Evolutionary conservation across 352 stramenopile genomes (phyloP).

Genomic region (Hyaloperonospora brassicae): DNA sequence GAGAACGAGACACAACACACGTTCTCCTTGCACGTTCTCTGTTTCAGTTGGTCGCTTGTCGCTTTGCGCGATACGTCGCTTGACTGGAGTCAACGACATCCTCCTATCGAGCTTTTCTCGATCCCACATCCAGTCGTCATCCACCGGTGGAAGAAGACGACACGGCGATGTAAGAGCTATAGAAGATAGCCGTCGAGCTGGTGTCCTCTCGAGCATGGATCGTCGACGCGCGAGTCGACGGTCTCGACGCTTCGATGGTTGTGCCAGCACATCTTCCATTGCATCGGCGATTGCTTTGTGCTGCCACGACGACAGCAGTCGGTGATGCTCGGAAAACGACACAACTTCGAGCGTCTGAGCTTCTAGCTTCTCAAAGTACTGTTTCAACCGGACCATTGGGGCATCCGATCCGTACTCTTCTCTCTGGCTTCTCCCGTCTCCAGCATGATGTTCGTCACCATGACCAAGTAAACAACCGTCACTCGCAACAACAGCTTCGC

Average conservation of each 20-base stretch:
- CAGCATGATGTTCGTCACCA: background rate
- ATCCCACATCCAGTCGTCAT: conserved; percentile 48
- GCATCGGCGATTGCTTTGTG: conserved; percentile 66
- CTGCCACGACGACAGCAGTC: conserved; percentile 47
- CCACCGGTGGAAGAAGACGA: conserved; percentile 26
- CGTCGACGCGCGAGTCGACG: conserved; percentile 50
- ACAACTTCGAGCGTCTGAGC: conserved; percentile 52
- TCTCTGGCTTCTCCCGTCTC: conserved; percentile 11
- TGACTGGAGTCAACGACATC: conserved; percentile 31
- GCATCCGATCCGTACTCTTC: conserved; percentile 21
- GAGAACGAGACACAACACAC: conserved; percentile 38
- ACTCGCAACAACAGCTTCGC: background rate
- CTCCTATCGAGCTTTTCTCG: conserved; percentile 40
- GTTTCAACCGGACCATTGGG: conserved; percentile 35
- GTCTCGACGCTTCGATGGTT: conserved; percentile 51
- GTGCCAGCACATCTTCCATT: conserved; percentile 63
- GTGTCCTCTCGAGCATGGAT: conserved; percentile 52
- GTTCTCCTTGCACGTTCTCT: conserved; percentile 24
- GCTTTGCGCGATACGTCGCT: conserved; percentile 18
- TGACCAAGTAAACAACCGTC: background rate
- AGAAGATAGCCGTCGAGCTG: conserved; percentile 38
- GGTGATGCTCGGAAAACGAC: conserved; percentile 49
- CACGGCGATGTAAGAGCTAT: conserved; percentile 25
- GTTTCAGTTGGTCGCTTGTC: conserved; percentile 16
- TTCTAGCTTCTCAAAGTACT: conserved; percentile 48